Evolutionary conservation across 108 stramenopile species (phyloP).

Genomic region (Skeletonema tropicum): DNA sequence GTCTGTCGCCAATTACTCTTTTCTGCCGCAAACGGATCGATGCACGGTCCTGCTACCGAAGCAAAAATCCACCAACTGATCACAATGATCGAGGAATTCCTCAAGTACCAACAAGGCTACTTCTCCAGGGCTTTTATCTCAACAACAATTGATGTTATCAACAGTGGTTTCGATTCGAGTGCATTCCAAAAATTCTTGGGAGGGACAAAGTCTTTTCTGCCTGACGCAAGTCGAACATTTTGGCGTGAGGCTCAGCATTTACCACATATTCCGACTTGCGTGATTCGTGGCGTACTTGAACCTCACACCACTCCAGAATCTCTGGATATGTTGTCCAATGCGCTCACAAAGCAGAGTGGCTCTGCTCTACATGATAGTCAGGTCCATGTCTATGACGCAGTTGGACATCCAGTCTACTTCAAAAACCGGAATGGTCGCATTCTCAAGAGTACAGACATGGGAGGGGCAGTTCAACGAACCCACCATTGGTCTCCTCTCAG

Average conservation of each 20-base stretch:
- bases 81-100: conserved; percentile 83
- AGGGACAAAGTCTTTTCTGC: conserved; percentile 74
- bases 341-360: conserved; percentile 87
- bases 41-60: conserved; percentile 83
- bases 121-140: conserved; percentile 80
- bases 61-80: conserved; percentile 81
- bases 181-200: conserved; percentile 88
- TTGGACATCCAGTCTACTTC: conserved; percentile 84
- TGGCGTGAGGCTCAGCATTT: conserved; percentile 90
- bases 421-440: conserved; percentile 79
- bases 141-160: conserved; percentile 66
- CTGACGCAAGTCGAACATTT: conserved; percentile 76
- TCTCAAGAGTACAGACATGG: conserved; percentile 71
- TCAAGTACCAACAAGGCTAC: conserved; percentile 92
- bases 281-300: conserved; percentile 82
- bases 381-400: conserved; percentile 89
- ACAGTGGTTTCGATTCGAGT: conserved; percentile 70
- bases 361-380: conserved; percentile 85
- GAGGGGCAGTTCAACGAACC: conserved; percentile 59
- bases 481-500: conserved; percentile 89
- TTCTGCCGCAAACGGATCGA: conserved; percentile 87
- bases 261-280: conserved; percentile 82
- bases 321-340: conserved; percentile 80
- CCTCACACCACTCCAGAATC: conserved; percentile 87
- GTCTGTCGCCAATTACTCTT: conserved; percentile 86